phyloP scores from a whole-genome alignment of 768 basidiomycete species.

The Heimioporus sp. region DNA sequence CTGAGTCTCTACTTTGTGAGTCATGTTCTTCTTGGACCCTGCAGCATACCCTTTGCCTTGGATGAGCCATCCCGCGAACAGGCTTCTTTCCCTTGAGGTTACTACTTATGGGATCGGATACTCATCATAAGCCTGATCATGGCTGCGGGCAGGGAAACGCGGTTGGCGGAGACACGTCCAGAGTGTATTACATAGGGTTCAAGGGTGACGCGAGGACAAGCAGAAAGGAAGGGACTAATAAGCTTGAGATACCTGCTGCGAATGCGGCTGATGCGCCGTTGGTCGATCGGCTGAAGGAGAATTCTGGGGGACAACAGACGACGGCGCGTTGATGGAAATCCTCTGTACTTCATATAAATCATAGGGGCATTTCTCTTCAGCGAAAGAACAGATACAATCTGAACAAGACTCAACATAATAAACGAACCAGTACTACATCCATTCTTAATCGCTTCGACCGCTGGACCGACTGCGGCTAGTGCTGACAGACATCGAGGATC shows the following conservation, averaged over 20 bases:
- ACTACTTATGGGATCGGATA: constrained; percentile 16
- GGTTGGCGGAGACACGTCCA: constrained; percentile 58
- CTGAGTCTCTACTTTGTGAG: constrained; percentile 80
- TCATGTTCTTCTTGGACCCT: constrained; percentile 18
- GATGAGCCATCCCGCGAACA: neutral
- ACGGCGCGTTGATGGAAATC: constrained; percentile 45
- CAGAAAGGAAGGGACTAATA: constrained; percentile 58
- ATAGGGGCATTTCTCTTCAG: constrained; percentile 4
- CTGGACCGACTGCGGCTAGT: too few species aligned
- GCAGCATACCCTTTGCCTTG: constrained; percentile 16
- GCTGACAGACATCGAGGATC: too few species aligned
- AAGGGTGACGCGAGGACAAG: constrained; percentile 63
- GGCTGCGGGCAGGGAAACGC: constrained; percentile 55
- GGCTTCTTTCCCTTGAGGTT: constrained; percentile 15
- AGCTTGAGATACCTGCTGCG: constrained; percentile 75
- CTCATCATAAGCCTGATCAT: constrained; percentile 10
- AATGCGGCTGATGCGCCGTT: constrained; percentile 73
- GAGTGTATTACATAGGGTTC: constrained; percentile 82
- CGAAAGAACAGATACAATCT: too few species aligned
- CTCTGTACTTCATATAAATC: neutral
- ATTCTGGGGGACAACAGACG: constrained; percentile 57
- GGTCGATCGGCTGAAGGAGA: constrained; percentile 58
- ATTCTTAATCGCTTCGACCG: too few species aligned
- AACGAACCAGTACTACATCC: too few species aligned
- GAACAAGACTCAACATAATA: too few species aligned